Evolutionary conservation across 2,329 filamentous ascomycete species (phyloP).

Genomic region (Tolypocladium pustulatum): DNA sequence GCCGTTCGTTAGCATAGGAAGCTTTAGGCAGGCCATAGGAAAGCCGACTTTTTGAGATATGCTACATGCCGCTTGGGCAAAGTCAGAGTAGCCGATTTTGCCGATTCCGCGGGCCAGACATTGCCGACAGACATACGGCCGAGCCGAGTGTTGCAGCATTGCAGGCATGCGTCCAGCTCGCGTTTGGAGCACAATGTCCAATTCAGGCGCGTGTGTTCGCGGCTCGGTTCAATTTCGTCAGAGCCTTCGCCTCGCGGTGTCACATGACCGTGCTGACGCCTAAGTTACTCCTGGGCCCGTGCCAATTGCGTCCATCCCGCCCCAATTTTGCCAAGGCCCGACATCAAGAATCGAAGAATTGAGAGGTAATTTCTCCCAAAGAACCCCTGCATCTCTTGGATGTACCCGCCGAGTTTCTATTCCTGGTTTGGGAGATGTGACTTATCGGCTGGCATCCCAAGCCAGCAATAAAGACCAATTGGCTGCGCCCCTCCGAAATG

Average conservation of each 20-base stretch:
- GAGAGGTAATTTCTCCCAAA: background rate
- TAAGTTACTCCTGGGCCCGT: background rate
- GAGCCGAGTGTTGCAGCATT: slow-evolving; percentile 20
- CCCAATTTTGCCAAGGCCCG: no score
- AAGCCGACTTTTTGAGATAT: background rate
- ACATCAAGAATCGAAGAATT: background rate
- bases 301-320: background rate
- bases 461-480: background rate
- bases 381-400: background rate
- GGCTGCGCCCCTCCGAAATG: background rate
- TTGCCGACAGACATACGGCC: slow-evolving; percentile 21
- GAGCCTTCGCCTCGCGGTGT: background rate
- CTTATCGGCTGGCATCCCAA: background rate
- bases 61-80: background rate
- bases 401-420: background rate
- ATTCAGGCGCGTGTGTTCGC: background rate
- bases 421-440: background rate
- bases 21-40: no score
- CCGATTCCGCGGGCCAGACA: slow-evolving; percentile 12
- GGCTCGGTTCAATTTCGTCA: background rate
- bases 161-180: background rate
- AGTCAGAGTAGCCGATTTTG: background rate
- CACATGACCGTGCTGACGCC: background rate
- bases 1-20: background rate
- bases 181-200: background rate